Evolutionary conservation across 768 basidiomycete species (phyloP).

Genomic region (Naematelia aurantialba): DNA sequence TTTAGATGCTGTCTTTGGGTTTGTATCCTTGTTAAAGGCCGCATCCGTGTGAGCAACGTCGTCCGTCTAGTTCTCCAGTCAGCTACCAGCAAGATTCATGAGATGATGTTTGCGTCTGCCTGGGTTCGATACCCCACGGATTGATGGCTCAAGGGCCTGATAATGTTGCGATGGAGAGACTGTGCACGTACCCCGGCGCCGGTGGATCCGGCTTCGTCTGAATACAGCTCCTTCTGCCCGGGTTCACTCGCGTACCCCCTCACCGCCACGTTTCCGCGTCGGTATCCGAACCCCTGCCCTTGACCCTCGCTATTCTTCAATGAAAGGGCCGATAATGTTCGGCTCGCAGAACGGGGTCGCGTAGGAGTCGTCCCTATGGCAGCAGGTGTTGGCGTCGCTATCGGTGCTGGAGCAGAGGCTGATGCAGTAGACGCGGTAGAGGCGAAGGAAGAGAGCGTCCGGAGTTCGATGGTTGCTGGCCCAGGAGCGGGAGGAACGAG

Average conservation of each 20-base stretch:
- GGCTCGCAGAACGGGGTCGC: constrained; percentile 19
- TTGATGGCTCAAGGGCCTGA: too few species aligned
- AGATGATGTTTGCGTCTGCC: neutral
- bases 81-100: too few species aligned
- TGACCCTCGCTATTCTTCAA: too few species aligned
- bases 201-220: constrained; percentile 42
- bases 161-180: neutral
- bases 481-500: constrained; percentile 28
- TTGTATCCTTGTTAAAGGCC: constrained; percentile 41
- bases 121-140: neutral
- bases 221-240: constrained; percentile 48
- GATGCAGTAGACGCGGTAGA: constrained; percentile 23
- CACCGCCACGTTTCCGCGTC: constrained; percentile 1
- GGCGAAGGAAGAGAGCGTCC: constrained; percentile 32
- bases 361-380: constrained; percentile 26
- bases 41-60: constrained; percentile 49
- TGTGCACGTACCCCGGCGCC: constrained; percentile 43
- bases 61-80: constrained; percentile 36
- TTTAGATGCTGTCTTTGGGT: constrained; percentile 39
- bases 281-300: constrained; percentile 7
- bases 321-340: constrained; percentile 27
- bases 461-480: constrained; percentile 33
- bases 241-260: constrained; percentile 44
- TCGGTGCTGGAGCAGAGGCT: constrained; percentile 24
- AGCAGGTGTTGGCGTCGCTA: constrained; percentile 11